Evolutionary conservation across 345 rosid genomes (phyloP), one percentile per base, ranked within the genome.

Genomic region (Melaleuca quinquenervia): DNA sequence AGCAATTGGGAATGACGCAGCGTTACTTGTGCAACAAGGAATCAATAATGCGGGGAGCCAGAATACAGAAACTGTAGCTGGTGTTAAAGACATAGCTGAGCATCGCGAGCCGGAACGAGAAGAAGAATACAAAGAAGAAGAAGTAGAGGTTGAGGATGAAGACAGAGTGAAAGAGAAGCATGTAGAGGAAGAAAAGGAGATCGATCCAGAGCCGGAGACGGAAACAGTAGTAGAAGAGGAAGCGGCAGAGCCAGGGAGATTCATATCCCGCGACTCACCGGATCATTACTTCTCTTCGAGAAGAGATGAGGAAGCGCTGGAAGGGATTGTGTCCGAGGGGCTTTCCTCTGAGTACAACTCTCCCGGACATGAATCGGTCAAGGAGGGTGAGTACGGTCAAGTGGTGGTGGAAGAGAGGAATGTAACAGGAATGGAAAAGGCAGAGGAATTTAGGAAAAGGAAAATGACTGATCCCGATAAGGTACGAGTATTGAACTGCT

Each of bases 241-340:
- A 20, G 86, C 84, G 18, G 50, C 55, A 29, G 84, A 90, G 16
- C 45, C 52, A 41, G 86, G 87, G 29, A 87, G 58, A 50, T 84
- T 90, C 50, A 8, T 87, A 44, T 78, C 92, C 8, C 83, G 29
- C 7, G 90, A 89, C 22, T 88, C 89, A 1, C 90, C 87, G 0
- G 85, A 82, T 82, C 85, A 26, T 32, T 88, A 50, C 22, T 91
- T 87, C 87, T 91, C 93, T 1, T 85, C 89, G 20, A 87, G 91
- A 51, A 90, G 88, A 84, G 91, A 87, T 50, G 91, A 89, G 50
- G 92, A 90, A 56, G 74, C 87, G 24, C 11, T 86, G 29, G 88
- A 85, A 32, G 89, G 87, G 36, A 83, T 55, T 52, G 62, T 7
- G 18, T 86, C 84, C 9, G 88, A 84, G 32, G 89, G 87, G 48